phyloP scores from a whole-genome alignment of 768 basidiomycete species.

The Mycena epipterygia region DNA sequence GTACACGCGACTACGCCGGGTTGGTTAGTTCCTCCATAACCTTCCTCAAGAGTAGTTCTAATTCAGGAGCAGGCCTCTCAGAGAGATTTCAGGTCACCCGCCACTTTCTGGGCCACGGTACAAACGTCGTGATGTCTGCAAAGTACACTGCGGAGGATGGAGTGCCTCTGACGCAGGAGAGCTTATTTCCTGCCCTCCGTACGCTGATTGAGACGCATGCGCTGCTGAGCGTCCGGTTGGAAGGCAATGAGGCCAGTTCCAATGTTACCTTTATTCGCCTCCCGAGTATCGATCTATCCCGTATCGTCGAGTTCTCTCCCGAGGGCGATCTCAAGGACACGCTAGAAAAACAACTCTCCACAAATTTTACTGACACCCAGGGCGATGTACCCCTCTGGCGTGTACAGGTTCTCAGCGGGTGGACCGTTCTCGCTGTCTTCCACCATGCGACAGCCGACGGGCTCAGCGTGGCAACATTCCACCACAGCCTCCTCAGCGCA shows the following conservation, averaged over 20 bases:
- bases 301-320: constrained; percentile 6
- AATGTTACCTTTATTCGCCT: constrained; percentile 2
- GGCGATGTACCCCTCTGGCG: constrained; percentile 19
- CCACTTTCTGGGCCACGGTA: constrained; percentile 6
- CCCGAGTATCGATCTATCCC: constrained; percentile 12
- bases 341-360: background rate
- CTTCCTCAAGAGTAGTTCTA: constrained; percentile 12
- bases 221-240: background rate
- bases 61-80: background rate
- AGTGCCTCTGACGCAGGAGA: background rate
- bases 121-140: constrained; percentile 1
- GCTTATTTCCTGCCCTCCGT: constrained; percentile 10
- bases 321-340: background rate
- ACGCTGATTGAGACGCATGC: constrained; percentile 15
- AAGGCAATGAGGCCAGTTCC: background rate
- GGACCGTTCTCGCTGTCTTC: background rate
- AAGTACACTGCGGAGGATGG: constrained; percentile 6
- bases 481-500: background rate
- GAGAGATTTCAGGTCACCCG: constrained; percentile 9
- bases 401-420: constrained; percentile 4
- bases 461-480: background rate
- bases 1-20: constrained; percentile 19
- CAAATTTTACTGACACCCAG: background rate
- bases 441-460: constrained; percentile 21
- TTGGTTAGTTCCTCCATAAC: constrained; percentile 17